Conservation (phyloP, 2,329 filamentous ascomycete genomes). For the Botrytis medusae region DNA sequence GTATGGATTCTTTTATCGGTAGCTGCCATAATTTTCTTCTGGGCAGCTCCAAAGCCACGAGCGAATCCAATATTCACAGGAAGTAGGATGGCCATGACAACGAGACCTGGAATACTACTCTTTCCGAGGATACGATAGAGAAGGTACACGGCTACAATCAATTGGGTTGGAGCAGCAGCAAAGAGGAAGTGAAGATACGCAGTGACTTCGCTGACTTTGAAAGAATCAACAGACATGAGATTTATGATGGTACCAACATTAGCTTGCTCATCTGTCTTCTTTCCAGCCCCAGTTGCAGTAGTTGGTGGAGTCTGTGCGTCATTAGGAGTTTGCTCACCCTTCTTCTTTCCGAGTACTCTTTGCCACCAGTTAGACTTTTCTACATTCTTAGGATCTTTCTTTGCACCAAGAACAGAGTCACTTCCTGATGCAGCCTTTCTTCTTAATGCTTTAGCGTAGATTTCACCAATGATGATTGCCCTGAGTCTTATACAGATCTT, state of each 20-base stretch:
- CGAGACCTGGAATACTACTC: constrained; percentile 89
- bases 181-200: constrained; percentile 96
- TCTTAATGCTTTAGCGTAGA: constrained; percentile 92
- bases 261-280: constrained; percentile 67
- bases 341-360: constrained; percentile 52
- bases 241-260: constrained; percentile 99
- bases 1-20: constrained; percentile 95
- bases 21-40: constrained; percentile 87
- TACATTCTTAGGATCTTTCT: constrained; percentile 47
- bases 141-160: constrained; percentile 75
- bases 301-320: constrained; percentile 21
- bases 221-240: constrained; percentile 98
- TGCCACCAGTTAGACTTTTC: constrained; percentile 48
- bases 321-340: constrained; percentile 42
- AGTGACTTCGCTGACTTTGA: constrained; percentile 94
- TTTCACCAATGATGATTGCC: constrained; percentile 94
- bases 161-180: constrained; percentile 85
- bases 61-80: constrained; percentile 90
- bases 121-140: constrained; percentile 88
- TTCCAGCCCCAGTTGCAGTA: constrained; percentile 23
- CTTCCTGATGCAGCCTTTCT: constrained; percentile 79
- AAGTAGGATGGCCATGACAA: constrained; percentile 84
- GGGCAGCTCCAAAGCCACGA: constrained; percentile 78
- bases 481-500: constrained; percentile 92
- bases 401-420: constrained; percentile 69